phyloP scores from a whole-genome alignment of 345 rosid species.

The Brassica rapa region DNA sequence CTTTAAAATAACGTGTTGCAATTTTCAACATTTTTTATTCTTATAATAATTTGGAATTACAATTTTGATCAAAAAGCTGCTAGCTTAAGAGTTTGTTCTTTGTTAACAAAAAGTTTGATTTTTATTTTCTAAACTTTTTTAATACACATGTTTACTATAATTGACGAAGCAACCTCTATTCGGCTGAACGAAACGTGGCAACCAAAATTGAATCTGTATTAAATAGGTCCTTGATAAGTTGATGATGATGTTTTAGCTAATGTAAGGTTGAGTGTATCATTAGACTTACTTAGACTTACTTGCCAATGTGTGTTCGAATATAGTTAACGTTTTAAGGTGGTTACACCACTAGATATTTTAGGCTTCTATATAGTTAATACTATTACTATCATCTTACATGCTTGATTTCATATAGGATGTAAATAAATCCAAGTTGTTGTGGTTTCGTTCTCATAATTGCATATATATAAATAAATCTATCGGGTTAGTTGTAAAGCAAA shows the following conservation, averaged over 20 bases:
- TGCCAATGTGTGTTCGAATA: slow-evolving; percentile 21
- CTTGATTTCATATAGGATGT: slow-evolving; percentile 25
- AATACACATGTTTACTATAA: neutral
- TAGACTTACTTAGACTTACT: neutral
- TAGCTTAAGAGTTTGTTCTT: neutral
- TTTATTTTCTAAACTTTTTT: neutral
- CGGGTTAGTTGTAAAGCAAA: slow-evolving; percentile 10
- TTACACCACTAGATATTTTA: neutral
- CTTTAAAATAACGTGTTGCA: neutral
- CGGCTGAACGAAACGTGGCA: neutral
- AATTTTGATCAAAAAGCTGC: neutral
- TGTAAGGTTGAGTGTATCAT: slow-evolving; percentile 21
- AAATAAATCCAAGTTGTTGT: slow-evolving; percentile 28
- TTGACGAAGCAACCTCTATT: neutral
- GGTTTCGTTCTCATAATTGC: slow-evolving; percentile 28
- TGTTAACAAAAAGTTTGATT: neutral
- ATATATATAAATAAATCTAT: neutral
- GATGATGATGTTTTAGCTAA: slow-evolving; percentile 32
- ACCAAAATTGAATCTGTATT: neutral
- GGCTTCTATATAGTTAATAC: slow-evolving; percentile 1
- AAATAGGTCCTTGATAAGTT: neutral
- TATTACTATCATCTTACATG: neutral
- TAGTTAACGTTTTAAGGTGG: slow-evolving; percentile 23
- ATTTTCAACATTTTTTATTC: neutral
- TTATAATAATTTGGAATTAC: neutral